Base-by-base conservation (phyloP, 176 grass and related monocot species). In the Triticum urartu region DNA sequence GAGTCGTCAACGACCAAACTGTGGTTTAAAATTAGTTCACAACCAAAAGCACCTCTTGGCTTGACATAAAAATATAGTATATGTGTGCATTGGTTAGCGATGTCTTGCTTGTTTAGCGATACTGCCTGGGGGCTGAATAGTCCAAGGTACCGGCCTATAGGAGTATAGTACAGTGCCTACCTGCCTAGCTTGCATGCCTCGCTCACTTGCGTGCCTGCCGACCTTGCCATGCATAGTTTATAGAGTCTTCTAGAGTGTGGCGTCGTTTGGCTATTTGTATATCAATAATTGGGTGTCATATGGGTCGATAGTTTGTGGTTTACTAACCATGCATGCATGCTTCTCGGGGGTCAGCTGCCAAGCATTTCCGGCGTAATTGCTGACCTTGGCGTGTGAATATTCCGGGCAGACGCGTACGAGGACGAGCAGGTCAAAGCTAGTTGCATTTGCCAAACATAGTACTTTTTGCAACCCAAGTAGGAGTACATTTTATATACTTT, bases 241-340 rank as follows among this genome's bases (percentile, higher is more conserved):
- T 5, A 43, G 32, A 17, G 36, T 9, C 30, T 64, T 87, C 69
- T 60, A 25, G 24, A 15, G 35, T 3, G 64, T 71, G 47, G 47
- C 18, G 34, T 77, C 39, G 26, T 17, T 0, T 52, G 48, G 48
- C 14, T 52, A 52, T 52, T 50, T 50, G 47, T 50, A 52, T 52
- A 52, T 17, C 48, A 52, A 52, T 52, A 52, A 17, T 52, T 52
- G 48, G 17, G 48, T 14, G 48, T 5, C 48, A 38, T 75, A 72
- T 58, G 52, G 33, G 25, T 68, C 34, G 72, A 78, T 78, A 68
- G 63, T 83, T 48, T 47, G 45, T 61, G 87, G 74, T 88, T 84
- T 83, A 63, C 52, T 56, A 56, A 56, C 17, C 52, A 56, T 56
- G 52, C 52, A 26, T 21, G 50, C 40, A 73, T 45, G 70, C 70